Percentiles rank a stretch among this genome's conserved stretches.
Evolutionary conservation across 148 eudicot genomes (phyloP).

Genomic region (Pouteria glomerata): DNA sequence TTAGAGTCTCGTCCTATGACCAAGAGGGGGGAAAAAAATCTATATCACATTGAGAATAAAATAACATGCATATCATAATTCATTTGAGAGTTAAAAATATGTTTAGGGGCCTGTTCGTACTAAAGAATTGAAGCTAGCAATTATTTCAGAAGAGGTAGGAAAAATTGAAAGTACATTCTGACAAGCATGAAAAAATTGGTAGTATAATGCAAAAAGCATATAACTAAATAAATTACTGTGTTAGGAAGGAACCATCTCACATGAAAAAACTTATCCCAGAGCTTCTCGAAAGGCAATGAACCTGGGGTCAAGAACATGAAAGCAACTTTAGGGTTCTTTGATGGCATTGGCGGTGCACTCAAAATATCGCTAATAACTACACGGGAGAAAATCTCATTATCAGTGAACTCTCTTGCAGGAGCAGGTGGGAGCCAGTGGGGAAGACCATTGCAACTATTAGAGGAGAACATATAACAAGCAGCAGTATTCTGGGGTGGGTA

Average conservation of each 20-base stretch:
- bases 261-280: conserved; percentile 67
- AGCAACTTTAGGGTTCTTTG: conserved; percentile 58
- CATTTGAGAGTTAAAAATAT: background rate
- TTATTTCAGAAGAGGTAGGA: background rate
- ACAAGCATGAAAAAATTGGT: background rate
- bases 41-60: background rate
- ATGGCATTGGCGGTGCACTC: conserved; percentile 27
- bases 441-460: conserved; percentile 54
- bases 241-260: conserved; percentile 30
- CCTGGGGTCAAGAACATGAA: conserved; percentile 73
- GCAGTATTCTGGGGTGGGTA: conserved; percentile 54
- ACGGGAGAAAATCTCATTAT: conserved; percentile 55
- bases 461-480: conserved; percentile 57
- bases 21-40: background rate
- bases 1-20: background rate
- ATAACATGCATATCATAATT: background rate
- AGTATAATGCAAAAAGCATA: background rate
- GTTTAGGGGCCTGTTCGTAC: background rate
- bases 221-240: background rate
- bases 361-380: conserved; percentile 51
- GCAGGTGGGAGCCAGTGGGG: conserved; percentile 53
- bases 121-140: background rate
- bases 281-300: conserved; percentile 60
- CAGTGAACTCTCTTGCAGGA: conserved; percentile 47
- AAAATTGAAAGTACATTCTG: background rate